Conservation (phyloP, 78 protist genomes). For the Protostelium mycophagum region DNA sequence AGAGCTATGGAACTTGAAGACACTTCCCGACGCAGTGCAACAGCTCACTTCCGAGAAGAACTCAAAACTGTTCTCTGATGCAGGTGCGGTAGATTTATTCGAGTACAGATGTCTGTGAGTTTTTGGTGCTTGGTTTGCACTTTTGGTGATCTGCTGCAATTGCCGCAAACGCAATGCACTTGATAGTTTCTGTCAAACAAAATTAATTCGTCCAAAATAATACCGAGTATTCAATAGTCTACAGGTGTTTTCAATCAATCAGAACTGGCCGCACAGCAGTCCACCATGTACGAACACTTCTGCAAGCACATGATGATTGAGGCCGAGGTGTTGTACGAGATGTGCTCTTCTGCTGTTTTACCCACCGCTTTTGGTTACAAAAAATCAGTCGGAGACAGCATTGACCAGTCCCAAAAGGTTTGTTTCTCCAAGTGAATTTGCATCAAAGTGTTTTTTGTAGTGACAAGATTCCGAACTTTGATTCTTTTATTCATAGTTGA, state of each 20-base stretch:
- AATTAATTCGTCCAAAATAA: too few species aligned
- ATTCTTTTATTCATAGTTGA: too few species aligned
- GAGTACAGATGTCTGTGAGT: too few species aligned
- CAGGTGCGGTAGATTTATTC: too few species aligned
- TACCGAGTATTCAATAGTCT: too few species aligned
- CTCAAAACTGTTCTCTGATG: conserved; percentile 55
- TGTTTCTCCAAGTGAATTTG: neutral
- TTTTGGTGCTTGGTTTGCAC: too few species aligned
- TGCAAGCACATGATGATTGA: conserved; percentile 66
- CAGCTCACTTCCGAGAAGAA: conserved; percentile 65
- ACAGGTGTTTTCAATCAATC: conserved; percentile 34
- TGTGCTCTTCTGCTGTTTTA: conserved; percentile 44
- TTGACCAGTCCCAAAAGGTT: neutral
- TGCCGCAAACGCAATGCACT: too few species aligned
- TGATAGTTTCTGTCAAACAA: too few species aligned
- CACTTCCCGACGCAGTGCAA: conserved; percentile 60
- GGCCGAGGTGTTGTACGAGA: conserved; percentile 60
- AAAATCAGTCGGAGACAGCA: conserved; percentile 22
- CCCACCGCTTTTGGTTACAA: conserved; percentile 53
- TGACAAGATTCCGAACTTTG: too few species aligned
- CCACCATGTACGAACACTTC: conserved; percentile 55
- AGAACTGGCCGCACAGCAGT: conserved; percentile 62
- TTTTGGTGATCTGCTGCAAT: too few species aligned
- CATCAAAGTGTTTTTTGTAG: too few species aligned
- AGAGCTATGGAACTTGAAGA: conserved; percentile 57